Evolutionary conservation across 352 stramenopile genomes (phyloP), one percentile per base, ranked within the genome.

Genomic region (Globisporangium polare): DNA sequence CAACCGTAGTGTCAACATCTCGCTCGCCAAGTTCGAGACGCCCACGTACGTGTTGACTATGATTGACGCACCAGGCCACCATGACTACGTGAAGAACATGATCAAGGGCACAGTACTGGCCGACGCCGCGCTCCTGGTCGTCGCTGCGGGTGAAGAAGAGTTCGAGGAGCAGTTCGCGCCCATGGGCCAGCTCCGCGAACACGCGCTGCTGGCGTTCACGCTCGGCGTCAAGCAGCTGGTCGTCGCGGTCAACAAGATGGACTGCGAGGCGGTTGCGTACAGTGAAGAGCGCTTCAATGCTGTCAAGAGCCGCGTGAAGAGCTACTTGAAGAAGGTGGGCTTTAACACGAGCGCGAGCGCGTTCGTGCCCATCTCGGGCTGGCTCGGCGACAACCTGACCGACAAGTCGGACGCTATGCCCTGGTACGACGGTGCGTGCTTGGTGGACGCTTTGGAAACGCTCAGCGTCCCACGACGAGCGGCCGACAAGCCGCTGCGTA

Each of bases 31-130:
- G 77, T 99, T 99, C 79, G 89, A 99, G 81, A 97, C 96, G 24
- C 72, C 87, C 52, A 98, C 98, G 71, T 98, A 94, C 84, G 78
- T 95, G 75, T 99, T 98, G 77, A 99, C 97, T 55, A 86, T 99
- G 58, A 98, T 99, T 77, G 97, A 99, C 88, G 89, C 94, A 45
- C 97, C 97, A 43, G 97, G 97, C 35, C 96, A 99, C 82, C 86
- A 94, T 74, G 96, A 99, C 75, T 99, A 99, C 80, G 99, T 99
- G 78, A 99, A 99, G 92, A 99, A 99, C 80, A 99, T 99, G 97
- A 99, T 99, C 73, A 99, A 96, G 41, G 97, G 97, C 55, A 98
- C 96, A 15, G 98, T 92, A 65, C 97, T 99, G 80, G 96, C 97
- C n/a, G 97, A 99, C 86, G 94, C 96, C 59, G 97, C 97, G 43